A percentile compares a stretch with the other conserved stretches of the same genome.
These are phyloP conservation scores for Entomortierella lignicola DNA, from an alignment of 192 early-diverging fungal genomes.

Conservation along the genomic window DNA sequence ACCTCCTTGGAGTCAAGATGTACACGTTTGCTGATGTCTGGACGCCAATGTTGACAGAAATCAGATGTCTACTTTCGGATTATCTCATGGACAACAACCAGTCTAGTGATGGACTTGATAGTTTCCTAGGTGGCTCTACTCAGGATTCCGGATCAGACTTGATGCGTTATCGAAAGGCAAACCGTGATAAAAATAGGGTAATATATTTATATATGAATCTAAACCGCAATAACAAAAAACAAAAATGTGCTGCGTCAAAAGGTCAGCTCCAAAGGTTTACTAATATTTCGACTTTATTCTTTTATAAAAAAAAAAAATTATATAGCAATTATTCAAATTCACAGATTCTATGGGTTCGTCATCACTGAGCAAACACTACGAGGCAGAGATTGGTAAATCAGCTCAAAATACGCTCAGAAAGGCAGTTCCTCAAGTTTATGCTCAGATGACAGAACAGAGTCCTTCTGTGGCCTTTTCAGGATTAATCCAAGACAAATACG, in stretches of 20 bases:
- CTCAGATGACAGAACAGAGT: conserved; percentile 48
- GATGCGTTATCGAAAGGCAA: conserved; percentile 20
- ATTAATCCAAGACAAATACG: conserved; percentile 52
- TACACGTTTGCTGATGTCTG: conserved; percentile 64
- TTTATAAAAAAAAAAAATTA: too few relatives aligned
- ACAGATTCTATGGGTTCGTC: conserved; percentile 50
- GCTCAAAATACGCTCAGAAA: conserved; percentile 21
- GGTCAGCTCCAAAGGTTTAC: too few relatives aligned
- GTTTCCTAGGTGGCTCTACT: conserved; percentile 10
- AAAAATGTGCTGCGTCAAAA: too few relatives aligned
- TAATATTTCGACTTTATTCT: too few relatives aligned
- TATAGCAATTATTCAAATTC: conserved; percentile 50
- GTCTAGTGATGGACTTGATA: conserved; percentile 26
- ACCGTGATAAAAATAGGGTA: conserved; percentile 50
- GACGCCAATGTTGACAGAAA: conserved; percentile 59
- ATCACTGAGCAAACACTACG: conserved; percentile 29
- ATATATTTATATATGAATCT: neutral
- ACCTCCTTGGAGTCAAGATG: conserved; percentile 38
- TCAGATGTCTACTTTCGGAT: conserved; percentile 45
- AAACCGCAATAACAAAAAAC: too few relatives aligned
- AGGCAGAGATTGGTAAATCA: conserved; percentile 25
- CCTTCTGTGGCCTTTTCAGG: conserved; percentile 46
- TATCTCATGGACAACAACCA: conserved; percentile 50
- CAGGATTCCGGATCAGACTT: conserved; percentile 34
- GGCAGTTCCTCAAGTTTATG: conserved; percentile 41